Evolutionary conservation across 2,329 filamentous ascomycete species (phyloP).

Genomic region (Fusarium tjaetaba): DNA sequence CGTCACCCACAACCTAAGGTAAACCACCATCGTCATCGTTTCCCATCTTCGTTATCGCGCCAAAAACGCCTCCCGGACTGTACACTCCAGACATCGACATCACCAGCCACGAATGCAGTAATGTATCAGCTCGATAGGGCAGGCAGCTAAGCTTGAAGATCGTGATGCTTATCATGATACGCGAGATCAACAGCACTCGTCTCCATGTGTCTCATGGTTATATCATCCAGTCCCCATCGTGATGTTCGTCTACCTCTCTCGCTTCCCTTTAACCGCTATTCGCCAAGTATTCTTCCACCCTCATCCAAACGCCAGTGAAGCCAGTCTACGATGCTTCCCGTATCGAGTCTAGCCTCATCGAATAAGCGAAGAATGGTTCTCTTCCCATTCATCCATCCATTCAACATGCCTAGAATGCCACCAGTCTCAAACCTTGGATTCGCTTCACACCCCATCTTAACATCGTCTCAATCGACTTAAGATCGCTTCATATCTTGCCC

Average conservation of each 20-base stretch:
- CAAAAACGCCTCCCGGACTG: conserved; percentile 8
- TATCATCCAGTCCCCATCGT: not conserved
- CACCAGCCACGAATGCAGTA: conserved; percentile 2
- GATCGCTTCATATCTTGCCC: conserved; percentile 13
- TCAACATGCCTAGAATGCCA: not conserved
- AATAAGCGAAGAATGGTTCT: not conserved
- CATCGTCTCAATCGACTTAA: not conserved
- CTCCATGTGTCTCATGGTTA: not conserved
- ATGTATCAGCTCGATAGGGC: not conserved
- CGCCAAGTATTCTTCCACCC: not conserved
- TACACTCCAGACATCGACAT: conserved; percentile 19
- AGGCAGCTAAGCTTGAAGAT: not conserved
- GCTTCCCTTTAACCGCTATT: not conserved
- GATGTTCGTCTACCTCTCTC: not conserved
- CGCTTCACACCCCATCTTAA: not conserved
- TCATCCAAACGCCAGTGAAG: not conserved
- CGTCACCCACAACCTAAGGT: conserved; percentile 32
- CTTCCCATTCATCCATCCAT: conserved; percentile 13
- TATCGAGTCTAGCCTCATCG: conserved; percentile 19
- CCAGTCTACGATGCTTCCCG: conserved; percentile 7
- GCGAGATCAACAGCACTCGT: not conserved
- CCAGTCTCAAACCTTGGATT: conserved; percentile 9
- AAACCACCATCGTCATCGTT: conserved; percentile 36
- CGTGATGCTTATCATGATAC: not conserved
- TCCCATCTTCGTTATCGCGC: not conserved